These are phyloP conservation scores for Helianthus annuus DNA, from an alignment of 129 eudicot genomes.

Conservation along the genomic window DNA sequence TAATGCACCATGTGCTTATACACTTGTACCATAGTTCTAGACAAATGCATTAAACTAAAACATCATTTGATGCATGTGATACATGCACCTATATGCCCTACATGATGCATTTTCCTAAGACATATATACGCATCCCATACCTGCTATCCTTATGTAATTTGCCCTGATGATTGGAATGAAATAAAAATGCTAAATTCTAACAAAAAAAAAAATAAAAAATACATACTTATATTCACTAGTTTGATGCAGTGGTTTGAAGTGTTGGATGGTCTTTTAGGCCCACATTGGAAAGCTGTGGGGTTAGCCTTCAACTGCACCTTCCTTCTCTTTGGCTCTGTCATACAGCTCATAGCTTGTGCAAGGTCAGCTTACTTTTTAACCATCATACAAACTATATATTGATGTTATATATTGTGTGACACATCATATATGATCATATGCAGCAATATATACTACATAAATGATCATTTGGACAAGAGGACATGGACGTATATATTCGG, in stretches of 20 bases:
- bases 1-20: slow-evolving; percentile 30
- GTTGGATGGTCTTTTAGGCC: slow-evolving; percentile 72
- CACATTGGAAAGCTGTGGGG: slow-evolving; percentile 67
- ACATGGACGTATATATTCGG: slow-evolving; percentile 83
- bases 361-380: slow-evolving; percentile 40
- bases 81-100: slow-evolving; percentile 22
- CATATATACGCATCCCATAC: slow-evolving; percentile 26
- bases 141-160: too few relatives aligned
- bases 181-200: too few relatives aligned
- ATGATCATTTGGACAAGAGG: slow-evolving; percentile 67
- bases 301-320: slow-evolving; percentile 74
- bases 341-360: slow-evolving; percentile 90
- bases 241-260: slow-evolving; percentile 82
- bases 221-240: slow-evolving; percentile 18
- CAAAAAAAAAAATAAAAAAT: too few relatives aligned
- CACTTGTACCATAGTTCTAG: slow-evolving; percentile 12
- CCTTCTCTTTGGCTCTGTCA: slow-evolving; percentile 73
- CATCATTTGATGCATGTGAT: slow-evolving; percentile 25
- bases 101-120: slow-evolving; percentile 24
- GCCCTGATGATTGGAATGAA: too few relatives aligned
- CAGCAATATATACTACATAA: slow-evolving; percentile 80
- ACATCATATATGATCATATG: not conserved
- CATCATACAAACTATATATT: slow-evolving; percentile 3
- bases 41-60: slow-evolving; percentile 17
- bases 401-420: not conserved